These are phyloP conservation scores for Cymbopogon citratus DNA, from an alignment of 176 grass and related monocot species.

Conservation along the genomic window DNA sequence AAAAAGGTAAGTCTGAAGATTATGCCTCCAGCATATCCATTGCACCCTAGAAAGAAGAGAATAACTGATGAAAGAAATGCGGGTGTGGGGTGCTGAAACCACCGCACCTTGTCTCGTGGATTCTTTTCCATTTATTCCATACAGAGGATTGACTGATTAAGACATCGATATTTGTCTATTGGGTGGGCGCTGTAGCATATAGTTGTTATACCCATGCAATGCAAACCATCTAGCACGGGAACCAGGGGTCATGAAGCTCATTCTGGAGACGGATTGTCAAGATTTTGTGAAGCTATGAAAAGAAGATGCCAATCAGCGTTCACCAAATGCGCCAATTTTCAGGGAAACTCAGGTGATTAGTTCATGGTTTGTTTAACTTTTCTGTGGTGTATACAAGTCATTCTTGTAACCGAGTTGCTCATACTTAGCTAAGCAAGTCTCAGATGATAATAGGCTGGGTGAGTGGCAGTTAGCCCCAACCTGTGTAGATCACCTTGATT, in stretches of 20 bases:
- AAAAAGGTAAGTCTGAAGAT: background rate
- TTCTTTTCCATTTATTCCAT: slow-evolving; percentile 2
- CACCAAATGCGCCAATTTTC: too few species aligned
- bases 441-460: background rate
- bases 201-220: background rate
- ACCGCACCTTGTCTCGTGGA: background rate
- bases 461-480: background rate
- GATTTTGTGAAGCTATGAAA: too few species aligned
- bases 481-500: background rate
- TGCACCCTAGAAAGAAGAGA: background rate
- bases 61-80: background rate
- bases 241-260: too few species aligned
- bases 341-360: too few species aligned
- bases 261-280: too few species aligned
- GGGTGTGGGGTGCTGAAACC: background rate
- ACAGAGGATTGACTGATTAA: background rate
- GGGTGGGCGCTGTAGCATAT: background rate
- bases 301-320: too few species aligned
- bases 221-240: background rate
- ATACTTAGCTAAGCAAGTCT: background rate
- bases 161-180: background rate
- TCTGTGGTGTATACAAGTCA: background rate
- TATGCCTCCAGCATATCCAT: slow-evolving; percentile 1
- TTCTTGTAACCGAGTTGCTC: background rate
- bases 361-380: background rate